Percentiles rank a stretch among this genome's conserved stretches.
phyloP scores from a whole-genome alignment of 2,329 filamentous ascomycete genomes.

The Diaporthe vexans region DNA sequence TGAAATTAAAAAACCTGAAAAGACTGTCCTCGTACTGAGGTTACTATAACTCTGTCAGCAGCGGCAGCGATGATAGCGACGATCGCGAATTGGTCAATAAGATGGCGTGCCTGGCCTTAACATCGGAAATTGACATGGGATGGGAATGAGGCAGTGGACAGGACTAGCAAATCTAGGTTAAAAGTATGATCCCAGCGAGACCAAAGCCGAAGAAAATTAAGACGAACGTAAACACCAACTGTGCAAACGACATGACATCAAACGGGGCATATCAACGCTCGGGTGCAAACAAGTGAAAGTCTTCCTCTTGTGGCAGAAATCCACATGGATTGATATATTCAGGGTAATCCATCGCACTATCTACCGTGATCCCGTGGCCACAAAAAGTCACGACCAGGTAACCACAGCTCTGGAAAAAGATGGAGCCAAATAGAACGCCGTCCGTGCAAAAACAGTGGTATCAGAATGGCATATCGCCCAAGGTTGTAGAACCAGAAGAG shows the following conservation, averaged over 20 bases:
- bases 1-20: not conserved
- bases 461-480: conserved; percentile 30
- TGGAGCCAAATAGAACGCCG: conserved; percentile 12
- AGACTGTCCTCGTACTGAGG: too few species aligned
- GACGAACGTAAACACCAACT: not conserved
- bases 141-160: not conserved
- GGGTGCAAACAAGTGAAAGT: not conserved
- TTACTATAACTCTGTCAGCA: too few species aligned
- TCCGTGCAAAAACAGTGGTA: conserved; percentile 32
- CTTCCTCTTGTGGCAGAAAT: not conserved
- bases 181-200: too few species aligned
- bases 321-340: conserved; percentile 1
- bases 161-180: not conserved
- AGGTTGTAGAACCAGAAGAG: not conserved
- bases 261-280: not conserved
- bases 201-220: not conserved
- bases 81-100: too few species aligned
- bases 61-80: too few species aligned
- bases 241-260: not conserved
- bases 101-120: too few species aligned
- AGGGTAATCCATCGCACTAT: not conserved
- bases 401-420: not conserved
- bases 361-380: not conserved
- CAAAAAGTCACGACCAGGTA: not conserved
- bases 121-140: not conserved